Percentiles rank a stretch among this genome's conserved stretches.
These are phyloP conservation scores for Glycine soja DNA, from an alignment of 306 rosid species.

Conservation along the genomic window DNA sequence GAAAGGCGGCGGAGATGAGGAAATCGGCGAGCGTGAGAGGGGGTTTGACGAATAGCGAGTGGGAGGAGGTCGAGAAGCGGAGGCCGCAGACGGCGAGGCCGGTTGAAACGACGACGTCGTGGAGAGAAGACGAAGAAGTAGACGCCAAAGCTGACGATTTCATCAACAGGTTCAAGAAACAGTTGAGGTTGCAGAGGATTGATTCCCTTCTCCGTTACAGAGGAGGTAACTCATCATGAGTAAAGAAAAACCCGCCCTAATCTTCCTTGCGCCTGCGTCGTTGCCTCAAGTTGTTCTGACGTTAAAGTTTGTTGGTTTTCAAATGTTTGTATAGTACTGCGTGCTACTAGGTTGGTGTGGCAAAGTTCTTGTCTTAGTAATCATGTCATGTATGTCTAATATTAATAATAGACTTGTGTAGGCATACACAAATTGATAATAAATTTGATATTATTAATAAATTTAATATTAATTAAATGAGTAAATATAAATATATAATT, in stretches of 20 bases:
- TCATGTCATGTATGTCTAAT: no score
- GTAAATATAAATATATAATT: no score
- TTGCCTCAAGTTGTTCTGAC: no score
- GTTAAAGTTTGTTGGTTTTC: no score
- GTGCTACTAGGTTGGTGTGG: no score
- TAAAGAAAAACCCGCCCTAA: neutral
- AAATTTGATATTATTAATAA: no score
- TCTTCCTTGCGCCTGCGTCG: no score
- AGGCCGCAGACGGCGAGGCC: slow-evolving; percentile 49
- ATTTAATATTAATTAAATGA: no score
- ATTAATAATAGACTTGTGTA: no score
- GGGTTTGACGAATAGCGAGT: neutral
- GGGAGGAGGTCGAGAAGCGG: slow-evolving; percentile 45
- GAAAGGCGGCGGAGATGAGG: slow-evolving; percentile 46
- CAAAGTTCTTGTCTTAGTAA: no score
- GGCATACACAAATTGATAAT: no score
- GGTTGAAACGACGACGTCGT: slow-evolving; percentile 42
- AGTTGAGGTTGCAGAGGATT: slow-evolving; percentile 76
- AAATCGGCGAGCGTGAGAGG: slow-evolving; percentile 48
- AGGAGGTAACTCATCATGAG: neutral
- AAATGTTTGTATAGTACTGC: no score
- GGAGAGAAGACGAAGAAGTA: slow-evolving; percentile 60
- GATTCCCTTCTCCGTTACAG: slow-evolving; percentile 67
- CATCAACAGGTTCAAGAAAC: slow-evolving; percentile 79
- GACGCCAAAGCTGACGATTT: slow-evolving; percentile 87